Base-by-base conservation (phyloP, 2,329 filamentous ascomycete genomes). In the Dactylellina leptospora region DNA sequence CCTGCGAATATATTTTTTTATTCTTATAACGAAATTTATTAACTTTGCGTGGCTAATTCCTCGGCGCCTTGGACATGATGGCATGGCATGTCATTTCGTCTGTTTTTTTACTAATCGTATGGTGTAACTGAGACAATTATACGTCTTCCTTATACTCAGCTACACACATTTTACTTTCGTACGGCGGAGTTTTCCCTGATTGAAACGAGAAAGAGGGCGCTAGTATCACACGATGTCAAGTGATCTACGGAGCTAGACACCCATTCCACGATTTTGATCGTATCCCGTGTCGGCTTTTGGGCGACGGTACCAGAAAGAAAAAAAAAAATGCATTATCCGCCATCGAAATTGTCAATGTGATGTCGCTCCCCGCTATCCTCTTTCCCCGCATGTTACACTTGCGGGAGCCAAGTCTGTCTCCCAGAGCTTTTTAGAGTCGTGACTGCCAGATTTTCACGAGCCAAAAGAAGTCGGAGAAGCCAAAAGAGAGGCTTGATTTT, bases 171-270 rank as follows among this genome's bases (percentile, higher is more conserved):
- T 40, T 16, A 9, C 11, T 40, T 40, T 10, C 30, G 30, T 40
- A n/a, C n/a, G n/a, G n/a, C n/a, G n/a, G n/a, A n/a, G n/a, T 40
- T 38, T 40, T 40, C 36, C 36, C 11, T 40, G 36, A 40, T 40
- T 5, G 13, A 40, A 40, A 11, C 13, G 11, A 40, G 18, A n/a
- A 40, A 11, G 13, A 40, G 18, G 18, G 36, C 61, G 33, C 61
- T 66, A 66, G 51, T 48, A 66, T 66, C 61, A 66, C 53, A 58
- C 51, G 61, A 56, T 66, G 61, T 58, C 61, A 66, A 66, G 54
- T 66, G 61, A 66, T 66, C 51, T 66, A 5, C 61, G 40, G 40
- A 66, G 44, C 48, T 58, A 51, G 47, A 58, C 51, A 51, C 60
- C 60, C 22, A 18, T 47, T 56, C 27, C 8, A 30, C 60, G 50